Evolutionary conservation across 495 filamentous ascomycete species (phyloP), one percentile per base, ranked within the genome.

Genomic region (Penicillium herquei): DNA sequence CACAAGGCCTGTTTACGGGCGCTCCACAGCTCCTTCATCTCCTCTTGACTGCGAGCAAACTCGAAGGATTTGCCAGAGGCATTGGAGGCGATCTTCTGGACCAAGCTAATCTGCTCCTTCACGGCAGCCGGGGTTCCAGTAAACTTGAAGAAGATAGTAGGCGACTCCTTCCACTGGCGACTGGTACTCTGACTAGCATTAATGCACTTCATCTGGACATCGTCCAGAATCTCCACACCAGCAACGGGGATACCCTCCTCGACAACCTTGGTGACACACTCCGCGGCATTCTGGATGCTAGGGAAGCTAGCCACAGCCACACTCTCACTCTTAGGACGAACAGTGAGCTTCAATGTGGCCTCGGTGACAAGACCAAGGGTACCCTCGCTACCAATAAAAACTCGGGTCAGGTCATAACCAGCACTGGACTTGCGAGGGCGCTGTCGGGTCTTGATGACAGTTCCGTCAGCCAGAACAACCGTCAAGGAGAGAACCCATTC

Each of bases 111-210:
- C 59, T 87, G 82, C 57, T 87, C 84, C 58, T 86, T 82, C 14
- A 87, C 77, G 0, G 71, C 72, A 1, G 64, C 65, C 0, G 81
- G 76, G 1, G 84, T 86, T n/a, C 84, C 84, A 0, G 79, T 72
- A 57, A 87, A 87, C 54, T 84, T 86, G 70, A 87, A 85, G 63
- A 87, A 87, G 6, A 87, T 69, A 8, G 84, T 87, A 3, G 84
- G 84, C 1, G 75, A 72, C 55, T 84, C 81, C 62, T 79, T 81
- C 84, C 84, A 87, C 39, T 70, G 64, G 30, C 80, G 78, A 42
- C 68, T 69, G 2, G 84, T 85, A 39, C 66, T 64, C 42, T 81
- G 76, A 50, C 79, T 80, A 45, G 77, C 69, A 64, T 87, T 87
- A 68, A 87, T 85, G 55, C 80, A 84, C 59, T 75, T 76, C 83